Conservation (phyloP, 2,329 filamentous ascomycete species). For the Xylariaceae sp. region DNA sequence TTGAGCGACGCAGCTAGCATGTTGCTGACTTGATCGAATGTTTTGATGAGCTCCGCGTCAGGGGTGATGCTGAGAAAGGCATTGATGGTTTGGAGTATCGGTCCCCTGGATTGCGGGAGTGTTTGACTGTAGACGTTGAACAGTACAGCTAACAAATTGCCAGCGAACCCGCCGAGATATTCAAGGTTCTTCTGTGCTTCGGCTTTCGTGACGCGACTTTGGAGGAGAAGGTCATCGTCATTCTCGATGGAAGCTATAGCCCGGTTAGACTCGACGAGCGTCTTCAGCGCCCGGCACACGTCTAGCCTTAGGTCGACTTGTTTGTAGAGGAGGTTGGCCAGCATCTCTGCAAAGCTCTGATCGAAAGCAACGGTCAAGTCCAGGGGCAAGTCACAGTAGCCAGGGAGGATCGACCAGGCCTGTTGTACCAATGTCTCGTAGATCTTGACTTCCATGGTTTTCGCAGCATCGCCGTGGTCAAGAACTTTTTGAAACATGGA, state of each 20-base stretch:
- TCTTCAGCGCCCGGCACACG: slow-evolving; percentile 78
- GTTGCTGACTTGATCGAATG: slow-evolving; percentile 77
- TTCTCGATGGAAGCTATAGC: slow-evolving; percentile 63
- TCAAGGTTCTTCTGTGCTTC: slow-evolving; percentile 71
- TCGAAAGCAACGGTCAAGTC: slow-evolving; percentile 74
- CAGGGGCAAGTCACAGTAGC: slow-evolving; percentile 87
- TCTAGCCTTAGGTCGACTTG: slow-evolving; percentile 82
- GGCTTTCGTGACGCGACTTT: slow-evolving; percentile 68
- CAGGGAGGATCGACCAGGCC: slow-evolving; percentile 87
- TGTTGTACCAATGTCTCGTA: slow-evolving; percentile 88
- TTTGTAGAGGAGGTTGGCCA: slow-evolving; percentile 88
- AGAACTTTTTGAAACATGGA: slow-evolving; percentile 82
- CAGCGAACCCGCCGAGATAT: slow-evolving; percentile 72
- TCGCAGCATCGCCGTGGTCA: slow-evolving; percentile 72
- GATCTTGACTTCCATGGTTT: slow-evolving; percentile 95
- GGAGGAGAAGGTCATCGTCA: slow-evolving; percentile 65
- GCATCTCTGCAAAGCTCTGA: slow-evolving; percentile 77
- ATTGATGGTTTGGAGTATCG: slow-evolving; percentile 91
- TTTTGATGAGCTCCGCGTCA: slow-evolving; percentile 69
- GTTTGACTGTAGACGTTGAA: slow-evolving; percentile 99
- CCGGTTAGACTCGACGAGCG: slow-evolving; percentile 86
- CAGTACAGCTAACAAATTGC: slow-evolving; percentile 89
- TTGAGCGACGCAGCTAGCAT: slow-evolving; percentile 71
- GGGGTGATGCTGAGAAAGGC: slow-evolving; percentile 86
- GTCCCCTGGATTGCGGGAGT: slow-evolving; percentile 81